Evolutionary conservation across 129 eudicot genomes (phyloP).

Genomic region (Logfia minima): DNA sequence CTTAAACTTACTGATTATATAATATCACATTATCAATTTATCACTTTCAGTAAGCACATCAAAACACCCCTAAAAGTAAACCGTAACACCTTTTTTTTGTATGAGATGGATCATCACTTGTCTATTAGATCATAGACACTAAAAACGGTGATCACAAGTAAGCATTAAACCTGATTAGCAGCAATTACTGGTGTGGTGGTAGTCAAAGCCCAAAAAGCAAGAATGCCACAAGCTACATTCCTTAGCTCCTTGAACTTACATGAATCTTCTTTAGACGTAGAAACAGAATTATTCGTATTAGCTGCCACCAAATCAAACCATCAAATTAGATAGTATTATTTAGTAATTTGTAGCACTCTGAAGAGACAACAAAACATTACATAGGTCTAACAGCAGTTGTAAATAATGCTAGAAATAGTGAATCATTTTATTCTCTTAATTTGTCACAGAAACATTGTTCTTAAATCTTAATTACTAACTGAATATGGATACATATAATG

Average conservation of each 20-base stretch:
- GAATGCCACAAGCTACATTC: constrained; percentile 77
- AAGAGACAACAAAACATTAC: not conserved
- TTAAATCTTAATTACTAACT: not conserved
- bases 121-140: not conserved
- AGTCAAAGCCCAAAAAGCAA: constrained; percentile 80
- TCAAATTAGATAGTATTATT: not conserved
- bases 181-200: constrained; percentile 86
- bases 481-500: not conserved
- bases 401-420: not conserved
- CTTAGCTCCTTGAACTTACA: constrained; percentile 59
- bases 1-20: not conserved
- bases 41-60: not conserved
- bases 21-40: not conserved
- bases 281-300: constrained; percentile 35
- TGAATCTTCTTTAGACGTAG: constrained; percentile 39
- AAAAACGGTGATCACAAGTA: not conserved
- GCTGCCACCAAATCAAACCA: constrained; percentile 38
- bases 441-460: not conserved
- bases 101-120: too few relatives aligned
- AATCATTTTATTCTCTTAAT: too few relatives aligned
- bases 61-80: not conserved
- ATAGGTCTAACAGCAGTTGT: not conserved
- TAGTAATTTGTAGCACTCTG: not conserved
- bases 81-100: too few relatives aligned
- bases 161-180: constrained; percentile 63